A percentile compares a stretch with the other conserved stretches of the same genome.
phyloP scores from a whole-genome alignment of 768 basidiomycete species.

The Daedalea quercina region DNA sequence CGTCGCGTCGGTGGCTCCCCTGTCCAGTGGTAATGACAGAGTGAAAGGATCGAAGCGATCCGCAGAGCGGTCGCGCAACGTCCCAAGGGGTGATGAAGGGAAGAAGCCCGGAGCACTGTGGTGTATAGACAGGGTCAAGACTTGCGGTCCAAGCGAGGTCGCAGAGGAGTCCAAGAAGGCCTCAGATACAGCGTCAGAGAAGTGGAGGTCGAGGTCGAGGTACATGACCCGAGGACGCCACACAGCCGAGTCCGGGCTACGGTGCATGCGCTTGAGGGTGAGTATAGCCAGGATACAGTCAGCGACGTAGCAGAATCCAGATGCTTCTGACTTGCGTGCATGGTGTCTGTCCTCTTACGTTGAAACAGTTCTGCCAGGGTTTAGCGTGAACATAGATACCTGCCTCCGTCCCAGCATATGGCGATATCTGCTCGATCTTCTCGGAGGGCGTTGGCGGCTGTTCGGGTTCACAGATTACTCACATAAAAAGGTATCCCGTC shows the following conservation, averaged over 20 bases:
- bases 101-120: constrained; percentile 82
- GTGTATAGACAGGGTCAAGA: constrained; percentile 74
- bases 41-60: constrained; percentile 52
- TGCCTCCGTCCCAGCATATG: constrained; percentile 90
- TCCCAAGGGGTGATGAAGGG: constrained; percentile 51
- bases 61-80: constrained; percentile 33
- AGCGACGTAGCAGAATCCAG: constrained; percentile 93
- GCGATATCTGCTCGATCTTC: constrained; percentile 48
- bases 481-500: background rate
- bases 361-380: background rate
- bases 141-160: constrained; percentile 23
- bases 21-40: constrained; percentile 70
- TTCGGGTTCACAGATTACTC: background rate
- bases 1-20: constrained; percentile 62
- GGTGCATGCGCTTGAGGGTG: constrained; percentile 42
- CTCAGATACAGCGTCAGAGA: constrained; percentile 81
- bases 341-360: constrained; percentile 55
- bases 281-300: constrained; percentile 83
- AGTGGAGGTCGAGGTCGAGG: constrained; percentile 89
- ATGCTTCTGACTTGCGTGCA: constrained; percentile 67
- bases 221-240: constrained; percentile 71
- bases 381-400: constrained; percentile 34
- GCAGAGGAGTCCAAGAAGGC: constrained; percentile 50
- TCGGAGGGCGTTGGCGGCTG: constrained; percentile 54
- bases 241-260: background rate